Evolutionary conservation across 139 green algal species (phyloP), one percentile per base, ranked within the genome.

Genomic region (Picochlorum sp.): DNA sequence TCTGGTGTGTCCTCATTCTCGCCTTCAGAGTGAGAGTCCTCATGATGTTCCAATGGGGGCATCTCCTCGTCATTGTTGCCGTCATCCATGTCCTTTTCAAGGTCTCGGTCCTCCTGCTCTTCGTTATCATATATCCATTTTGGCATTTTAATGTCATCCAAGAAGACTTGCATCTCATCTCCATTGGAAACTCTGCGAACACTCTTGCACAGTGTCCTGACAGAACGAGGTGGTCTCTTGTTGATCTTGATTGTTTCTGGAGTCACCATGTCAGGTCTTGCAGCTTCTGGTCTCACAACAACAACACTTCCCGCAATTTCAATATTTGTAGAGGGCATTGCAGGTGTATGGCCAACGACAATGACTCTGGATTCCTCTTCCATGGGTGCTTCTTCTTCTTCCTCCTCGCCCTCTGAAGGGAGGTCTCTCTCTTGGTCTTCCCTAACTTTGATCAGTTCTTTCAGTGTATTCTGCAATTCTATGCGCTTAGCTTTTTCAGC

Each of bases 401-500:
- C 69, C 37, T 66, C 55, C 38, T 63, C 51, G 8, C 45, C 41
- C 21, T 66, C 51, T 55, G 57, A 13, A 24, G 37, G 15, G 49
- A 62, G 51, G 28, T 18, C 7, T 52, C n/a, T 60, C n/a, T 54
- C 62, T 38, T 66, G 61, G 9, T 62, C 63, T 8, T 61, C 62
- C 4, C 70, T 45, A 65, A 73, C 72, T 23, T 41, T 11, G 54
- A 71, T 63, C 34, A 77, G 41, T 50, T 72, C 64, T 57, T 77
- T 65, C 55, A 77, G 30, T 13, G 63, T 49, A 23, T 56, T 57
- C 57, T 77, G 70, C n/a, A 77, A 59, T 63, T 77, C 70, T 24
- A 18, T 11, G 6, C 70, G 62, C 47, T 52, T 68, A 51, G 37
- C 51, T 6, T 51, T 60, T 49, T 77, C 64, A 21, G 47, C 59